A percentile compares a stretch with the other conserved stretches of the same genome.
phyloP scores from a whole-genome alignment of 2,329 filamentous ascomycete species.

The Amauroascus verrucosus region DNA sequence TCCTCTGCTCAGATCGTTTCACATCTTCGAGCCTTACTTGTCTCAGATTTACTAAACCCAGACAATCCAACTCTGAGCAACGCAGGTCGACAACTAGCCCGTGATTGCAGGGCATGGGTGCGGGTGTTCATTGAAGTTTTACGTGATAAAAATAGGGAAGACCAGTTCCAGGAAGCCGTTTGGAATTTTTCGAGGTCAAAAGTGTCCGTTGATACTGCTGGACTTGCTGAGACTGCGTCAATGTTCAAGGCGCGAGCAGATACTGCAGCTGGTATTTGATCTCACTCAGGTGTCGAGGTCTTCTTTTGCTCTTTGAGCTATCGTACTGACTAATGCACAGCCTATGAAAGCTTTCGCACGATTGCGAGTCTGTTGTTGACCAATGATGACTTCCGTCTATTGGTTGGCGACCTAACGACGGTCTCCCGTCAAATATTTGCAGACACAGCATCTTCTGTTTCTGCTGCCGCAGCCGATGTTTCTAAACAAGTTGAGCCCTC shows the following conservation, averaged over 20 bases:
- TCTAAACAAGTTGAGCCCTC: constrained; percentile 65
- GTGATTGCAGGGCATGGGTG: constrained; percentile 62
- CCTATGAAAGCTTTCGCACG: constrained; percentile 72
- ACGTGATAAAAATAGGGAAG: constrained; percentile 66
- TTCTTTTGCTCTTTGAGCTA: not conserved
- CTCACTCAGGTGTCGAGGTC: not conserved
- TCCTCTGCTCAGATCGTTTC: constrained; percentile 74
- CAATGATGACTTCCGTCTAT: constrained; percentile 81
- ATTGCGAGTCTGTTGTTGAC: constrained; percentile 75
- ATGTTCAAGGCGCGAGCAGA: constrained; percentile 59
- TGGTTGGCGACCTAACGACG: constrained; percentile 68
- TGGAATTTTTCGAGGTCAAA: constrained; percentile 73
- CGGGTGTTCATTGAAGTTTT: constrained; percentile 72
- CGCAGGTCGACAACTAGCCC: constrained; percentile 62
- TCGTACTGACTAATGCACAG: constrained; percentile 32
- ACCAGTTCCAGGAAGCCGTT: constrained; percentile 85
- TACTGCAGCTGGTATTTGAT: constrained; percentile 52
- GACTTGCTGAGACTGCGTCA: constrained; percentile 51
- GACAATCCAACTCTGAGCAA: constrained; percentile 64
- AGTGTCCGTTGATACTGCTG: constrained; percentile 55
- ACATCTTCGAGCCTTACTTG: constrained; percentile 68
- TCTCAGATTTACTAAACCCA: constrained; percentile 67
- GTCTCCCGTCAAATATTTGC: constrained; percentile 76
- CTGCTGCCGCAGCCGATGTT: constrained; percentile 62
- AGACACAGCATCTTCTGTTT: constrained; percentile 72